Evolutionary conservation across 139 green algal genomes (phyloP).

Genomic region (Tetradesmus lagerheimii): DNA sequence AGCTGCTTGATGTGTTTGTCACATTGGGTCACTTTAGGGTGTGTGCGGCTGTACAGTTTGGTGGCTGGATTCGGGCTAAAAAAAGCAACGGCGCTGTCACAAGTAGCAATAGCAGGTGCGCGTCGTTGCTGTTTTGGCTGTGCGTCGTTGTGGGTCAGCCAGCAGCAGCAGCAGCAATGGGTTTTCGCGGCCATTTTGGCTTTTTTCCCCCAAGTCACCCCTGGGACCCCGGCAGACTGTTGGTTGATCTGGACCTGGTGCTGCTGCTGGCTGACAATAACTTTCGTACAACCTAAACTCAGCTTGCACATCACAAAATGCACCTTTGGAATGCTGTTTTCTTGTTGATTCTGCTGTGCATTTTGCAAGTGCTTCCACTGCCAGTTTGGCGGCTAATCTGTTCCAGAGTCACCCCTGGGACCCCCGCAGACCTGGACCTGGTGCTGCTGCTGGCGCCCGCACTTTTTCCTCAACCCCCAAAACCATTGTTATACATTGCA

Average conservation of each 20-base stretch:
- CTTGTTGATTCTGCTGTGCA: not conserved
- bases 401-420: slow-evolving; percentile 51
- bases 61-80: slow-evolving; percentile 52
- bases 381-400: slow-evolving; percentile 38
- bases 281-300: no score
- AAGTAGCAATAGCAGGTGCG: slow-evolving; percentile 59
- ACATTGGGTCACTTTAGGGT: no score
- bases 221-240: slow-evolving; percentile 7
- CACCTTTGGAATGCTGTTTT: not conserved
- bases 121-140: no score
- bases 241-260: slow-evolving; percentile 59
- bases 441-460: slow-evolving; percentile 54
- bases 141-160: no score
- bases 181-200: no score
- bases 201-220: slow-evolving; percentile 39
- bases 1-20: no score
- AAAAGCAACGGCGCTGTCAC: slow-evolving; percentile 53
- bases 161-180: no score
- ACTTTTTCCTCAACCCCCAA: no score
- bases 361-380: not conserved
- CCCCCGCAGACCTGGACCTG: slow-evolving; percentile 33
- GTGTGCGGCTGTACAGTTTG: not conserved
- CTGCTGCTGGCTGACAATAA: not conserved
- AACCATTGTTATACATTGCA: no score
- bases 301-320: no score